Conservation (phyloP, 2,329 filamentous ascomycete species). For the Rhexocercosporidium sp. region DNA sequence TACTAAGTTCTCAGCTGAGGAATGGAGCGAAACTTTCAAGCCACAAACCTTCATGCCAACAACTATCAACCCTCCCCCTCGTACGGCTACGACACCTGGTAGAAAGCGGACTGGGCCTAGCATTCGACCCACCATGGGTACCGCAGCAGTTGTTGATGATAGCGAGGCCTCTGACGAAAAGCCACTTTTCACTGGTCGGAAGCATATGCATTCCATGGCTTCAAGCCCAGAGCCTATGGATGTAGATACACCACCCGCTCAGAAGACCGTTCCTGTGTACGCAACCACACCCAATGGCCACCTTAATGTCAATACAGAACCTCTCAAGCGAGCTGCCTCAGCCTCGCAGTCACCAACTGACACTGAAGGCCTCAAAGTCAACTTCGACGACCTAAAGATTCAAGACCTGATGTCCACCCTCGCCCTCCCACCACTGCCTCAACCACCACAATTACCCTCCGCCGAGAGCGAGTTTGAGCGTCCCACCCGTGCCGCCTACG, state of each 20-base stretch:
- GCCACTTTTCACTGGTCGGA: constrained; percentile 41
- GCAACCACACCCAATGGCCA: constrained; percentile 58
- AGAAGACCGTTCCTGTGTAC: constrained; percentile 46
- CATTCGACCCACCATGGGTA: constrained; percentile 37
- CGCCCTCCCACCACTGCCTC: constrained; percentile 54
- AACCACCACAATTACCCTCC: constrained; percentile 38
- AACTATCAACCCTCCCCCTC: constrained; percentile 18
- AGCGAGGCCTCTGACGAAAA: constrained; percentile 37
- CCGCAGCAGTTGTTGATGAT: constrained; percentile 38
- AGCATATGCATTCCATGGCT: constrained; percentile 7
- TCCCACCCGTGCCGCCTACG: constrained; percentile 49
- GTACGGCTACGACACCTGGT: constrained; percentile 19
- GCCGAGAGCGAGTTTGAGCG: constrained; percentile 51
- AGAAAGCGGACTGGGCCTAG: constrained; percentile 32
- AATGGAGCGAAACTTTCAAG: constrained; percentile 41
- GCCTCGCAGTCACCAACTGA: constrained; percentile 29
- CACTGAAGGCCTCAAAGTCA: constrained; percentile 37
- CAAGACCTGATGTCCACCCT: constrained; percentile 59
- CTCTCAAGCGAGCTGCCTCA: constrained; percentile 51
- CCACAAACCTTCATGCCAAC: constrained; percentile 42
- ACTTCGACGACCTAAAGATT: constrained; percentile 51
- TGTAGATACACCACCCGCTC: constrained; percentile 58
- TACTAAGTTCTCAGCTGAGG: constrained; percentile 39
- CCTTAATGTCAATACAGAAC: constrained; percentile 59
- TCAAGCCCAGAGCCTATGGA: constrained; percentile 66